Base-by-base conservation (phyloP, 805 yeast species). In the Zygotorulaspora danielsina region DNA sequence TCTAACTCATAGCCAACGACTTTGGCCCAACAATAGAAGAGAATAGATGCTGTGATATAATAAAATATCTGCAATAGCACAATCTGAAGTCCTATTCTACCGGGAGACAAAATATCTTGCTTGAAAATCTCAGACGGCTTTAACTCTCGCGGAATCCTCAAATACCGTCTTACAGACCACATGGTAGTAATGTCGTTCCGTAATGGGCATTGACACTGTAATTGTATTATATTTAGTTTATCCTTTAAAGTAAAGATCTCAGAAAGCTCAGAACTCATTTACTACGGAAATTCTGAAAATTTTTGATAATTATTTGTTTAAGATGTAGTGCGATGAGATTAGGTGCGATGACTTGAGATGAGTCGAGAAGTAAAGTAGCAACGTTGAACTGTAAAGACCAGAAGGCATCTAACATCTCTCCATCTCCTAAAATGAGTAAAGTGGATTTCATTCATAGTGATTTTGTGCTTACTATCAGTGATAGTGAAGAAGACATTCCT, bases 1-100 rank as follows among this genome's bases (percentile, higher is more conserved):
- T 74, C 65, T 64, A 86, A 80, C 16, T 73, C 75, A 52, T 80
- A 76, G 0, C 97, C 97, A 21, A 79, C 71, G 9, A 93, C 65
- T 37, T 76, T 66, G 2, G 88, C 76, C 37, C 84, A 74, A 26
- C 81, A 66, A 45, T 73, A 76, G 48, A 88, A 82, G 31, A 86
- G 61, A 5, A 81, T 56, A 1, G 75, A 57, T 1, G 95, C 96
- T 2, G 86, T 75, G 5, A 74, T 53, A 54, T 90, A 90, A 64
- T 89, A 89, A 42, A 85, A 78, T 25, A 77, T 55, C 59, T 90
- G 98, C 18, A 90, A 64, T 16, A 85, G 65, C 5, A 87, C 60
- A 13, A 90, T 90, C 61, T 90, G 97, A 30, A 76, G 57, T 33
- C 79, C 64, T 34, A 81, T 73, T 36, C 79, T 71, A 29, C 67